These are phyloP conservation scores for Tritrichomonas foetus DNA, from an alignment of 208 protist genomes.

Conservation along the genomic window DNA sequence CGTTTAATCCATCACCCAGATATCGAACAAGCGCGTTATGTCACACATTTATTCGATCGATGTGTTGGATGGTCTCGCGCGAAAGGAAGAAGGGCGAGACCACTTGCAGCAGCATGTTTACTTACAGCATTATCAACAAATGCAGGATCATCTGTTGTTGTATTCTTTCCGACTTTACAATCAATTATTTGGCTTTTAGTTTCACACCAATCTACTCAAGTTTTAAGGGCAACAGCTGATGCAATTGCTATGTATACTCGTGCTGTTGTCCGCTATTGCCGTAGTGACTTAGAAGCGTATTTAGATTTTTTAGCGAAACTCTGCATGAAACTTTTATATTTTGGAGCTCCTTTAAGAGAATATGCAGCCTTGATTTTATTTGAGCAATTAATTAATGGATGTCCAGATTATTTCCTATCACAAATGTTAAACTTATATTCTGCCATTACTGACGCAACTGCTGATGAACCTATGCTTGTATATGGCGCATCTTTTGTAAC, in stretches of 20 bases:
- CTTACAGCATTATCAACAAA: not conserved
- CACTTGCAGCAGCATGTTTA: not conserved
- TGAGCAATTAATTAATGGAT: not conserved
- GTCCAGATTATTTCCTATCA: not conserved
- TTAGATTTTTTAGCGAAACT: not conserved
- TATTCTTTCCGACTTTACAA: not conserved
- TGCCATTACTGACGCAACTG: not conserved
- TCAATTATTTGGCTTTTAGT: slow-evolving; percentile 3
- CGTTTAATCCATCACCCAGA: not conserved
- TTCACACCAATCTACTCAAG: not conserved
- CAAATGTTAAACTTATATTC: not conserved
- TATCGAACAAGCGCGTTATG: not conserved
- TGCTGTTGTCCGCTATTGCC: not conserved
- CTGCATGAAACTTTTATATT: not conserved
- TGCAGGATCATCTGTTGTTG: not conserved
- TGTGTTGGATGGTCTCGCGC: not conserved
- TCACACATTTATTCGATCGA: not conserved
- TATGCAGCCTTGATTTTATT: not conserved
- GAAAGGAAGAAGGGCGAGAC: not conserved
- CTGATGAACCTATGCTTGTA: not conserved
- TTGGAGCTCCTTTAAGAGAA: not conserved
- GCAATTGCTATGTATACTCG: not conserved
- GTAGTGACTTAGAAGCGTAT: not conserved
- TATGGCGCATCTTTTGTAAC: not conserved
- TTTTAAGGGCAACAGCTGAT: not conserved